Evolutionary conservation across 257 asterid genomes (phyloP).

Genomic region (Oldenlandia corymbosa): DNA sequence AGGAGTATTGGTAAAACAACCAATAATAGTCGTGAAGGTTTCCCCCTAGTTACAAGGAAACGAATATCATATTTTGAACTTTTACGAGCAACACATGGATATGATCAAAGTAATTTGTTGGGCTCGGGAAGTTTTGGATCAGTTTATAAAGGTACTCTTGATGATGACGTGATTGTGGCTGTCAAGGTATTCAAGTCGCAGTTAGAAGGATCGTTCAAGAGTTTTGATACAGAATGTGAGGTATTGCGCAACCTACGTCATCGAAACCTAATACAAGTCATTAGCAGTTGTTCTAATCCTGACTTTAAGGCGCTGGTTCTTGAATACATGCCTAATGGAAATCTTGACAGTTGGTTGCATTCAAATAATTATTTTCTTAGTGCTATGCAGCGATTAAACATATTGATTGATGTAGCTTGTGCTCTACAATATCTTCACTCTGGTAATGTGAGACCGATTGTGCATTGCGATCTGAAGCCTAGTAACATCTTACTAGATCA

Average conservation of each 20-base stretch:
- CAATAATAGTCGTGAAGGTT: no score
- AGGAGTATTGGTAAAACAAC: no score
- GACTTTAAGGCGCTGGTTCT: conserved; percentile 1
- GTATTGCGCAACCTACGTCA: background rate
- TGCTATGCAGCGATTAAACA: background rate
- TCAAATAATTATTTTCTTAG: background rate
- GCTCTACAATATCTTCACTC: conserved; percentile 11
- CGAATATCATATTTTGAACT: background rate
- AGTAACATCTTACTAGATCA: background rate
- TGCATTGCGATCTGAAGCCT: background rate
- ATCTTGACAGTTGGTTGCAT: conserved; percentile 8
- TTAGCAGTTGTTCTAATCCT: background rate
- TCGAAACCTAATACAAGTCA: background rate
- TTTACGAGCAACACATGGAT: background rate
- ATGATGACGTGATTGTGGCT: background rate
- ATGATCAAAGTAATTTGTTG: background rate
- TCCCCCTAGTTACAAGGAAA: background rate
- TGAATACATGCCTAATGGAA: background rate
- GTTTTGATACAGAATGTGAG: conserved; percentile 3
- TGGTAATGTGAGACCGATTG: background rate
- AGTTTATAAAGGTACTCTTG: background rate
- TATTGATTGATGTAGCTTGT: background rate
- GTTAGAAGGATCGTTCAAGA: background rate
- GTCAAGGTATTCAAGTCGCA: background rate
- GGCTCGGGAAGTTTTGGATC: background rate